Base-by-base conservation (phyloP, 768 basidiomycete genomes). In the Rhodocollybia butyracea region DNA sequence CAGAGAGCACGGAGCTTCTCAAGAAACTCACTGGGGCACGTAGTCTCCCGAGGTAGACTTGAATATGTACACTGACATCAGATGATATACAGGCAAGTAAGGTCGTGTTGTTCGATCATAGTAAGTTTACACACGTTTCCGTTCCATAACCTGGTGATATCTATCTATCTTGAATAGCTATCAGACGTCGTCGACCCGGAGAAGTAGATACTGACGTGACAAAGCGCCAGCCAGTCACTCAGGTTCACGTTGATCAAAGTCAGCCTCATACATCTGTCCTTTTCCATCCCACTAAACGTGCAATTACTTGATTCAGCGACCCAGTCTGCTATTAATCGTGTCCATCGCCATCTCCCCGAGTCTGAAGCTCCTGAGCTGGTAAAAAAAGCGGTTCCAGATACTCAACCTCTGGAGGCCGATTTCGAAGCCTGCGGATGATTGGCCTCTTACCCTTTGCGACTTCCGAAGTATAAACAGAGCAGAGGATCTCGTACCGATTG, bases 321-420 rank as follows among this genome's bases (percentile, higher is more conserved):
- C 4, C 62, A 60, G 21, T 73, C 80, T 1, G 65, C 81, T 0
- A 68, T 73, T 11, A 72, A 68, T 5, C 76, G 82, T 11, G 79
- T 83, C 1, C 74, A 77, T 53, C 71, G 74, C 5, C 81, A 84
- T 58, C 72, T 83, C 11, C 80, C 80, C 15, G 64, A 73, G 0
- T 64, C 63, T 0, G 80, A 84, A 3, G 81, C 63, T 0, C 66
- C 72, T 2, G 68, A 66, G 15, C 71, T 82, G 30, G 65, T 82
- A 13, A 65, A 73, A n/a, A 55, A 70, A 72, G 19, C 76, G 81
- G 1, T 82, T 80, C 70, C 81, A 83, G 54, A 81, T 84, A 29
- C 76, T 85, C 56, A 85, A 84, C 60, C 70, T 85, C 29, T 85
- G 83, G 83, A 70, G 83, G 2, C 82, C 83, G 5, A 82, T 84